A percentile compares a stretch with the other conserved stretches of the same genome.
These are phyloP conservation scores for Blastocystis sp. DNA, from an alignment of 352 stramenopile species.

Conservation along the genomic window DNA sequence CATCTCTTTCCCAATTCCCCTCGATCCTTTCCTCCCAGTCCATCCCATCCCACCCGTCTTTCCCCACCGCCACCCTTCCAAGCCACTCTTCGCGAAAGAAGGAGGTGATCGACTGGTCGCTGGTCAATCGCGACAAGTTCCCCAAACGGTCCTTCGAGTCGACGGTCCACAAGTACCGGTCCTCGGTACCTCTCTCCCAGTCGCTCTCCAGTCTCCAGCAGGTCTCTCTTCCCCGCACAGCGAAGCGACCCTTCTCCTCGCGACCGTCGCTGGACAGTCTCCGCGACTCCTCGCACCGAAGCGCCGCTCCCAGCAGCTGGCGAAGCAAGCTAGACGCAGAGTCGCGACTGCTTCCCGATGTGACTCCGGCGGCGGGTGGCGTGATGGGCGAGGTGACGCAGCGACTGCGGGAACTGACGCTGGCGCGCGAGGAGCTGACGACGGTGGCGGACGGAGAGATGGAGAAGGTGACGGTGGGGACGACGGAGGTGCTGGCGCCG, in stretches of 20 bases:
- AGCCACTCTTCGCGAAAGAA: background rate
- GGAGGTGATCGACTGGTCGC: background rate
- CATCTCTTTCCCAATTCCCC: background rate
- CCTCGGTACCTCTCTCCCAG: background rate
- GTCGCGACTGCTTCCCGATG: background rate
- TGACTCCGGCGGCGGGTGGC: background rate
- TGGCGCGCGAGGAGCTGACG: background rate
- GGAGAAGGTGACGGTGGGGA: background rate
- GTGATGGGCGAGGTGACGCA: background rate
- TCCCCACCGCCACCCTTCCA: background rate
- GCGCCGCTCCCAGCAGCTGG: background rate
- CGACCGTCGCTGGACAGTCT: background rate
- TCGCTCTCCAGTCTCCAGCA: background rate
- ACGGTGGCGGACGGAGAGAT: background rate
- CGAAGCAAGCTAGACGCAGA: background rate
- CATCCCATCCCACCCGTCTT: background rate
- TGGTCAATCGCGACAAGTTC: conserved; percentile 28
- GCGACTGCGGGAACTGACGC: background rate
- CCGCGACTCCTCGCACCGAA: background rate
- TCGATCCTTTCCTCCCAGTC: background rate
- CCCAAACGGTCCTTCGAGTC: background rate
- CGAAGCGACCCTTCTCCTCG: background rate
- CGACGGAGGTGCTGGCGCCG: background rate
- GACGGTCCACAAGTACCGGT: background rate
- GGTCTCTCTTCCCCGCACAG: background rate